These are phyloP conservation scores for Termitomyces eurrhizus DNA, from an alignment of 768 basidiomycete genomes.

Conservation along the genomic window DNA sequence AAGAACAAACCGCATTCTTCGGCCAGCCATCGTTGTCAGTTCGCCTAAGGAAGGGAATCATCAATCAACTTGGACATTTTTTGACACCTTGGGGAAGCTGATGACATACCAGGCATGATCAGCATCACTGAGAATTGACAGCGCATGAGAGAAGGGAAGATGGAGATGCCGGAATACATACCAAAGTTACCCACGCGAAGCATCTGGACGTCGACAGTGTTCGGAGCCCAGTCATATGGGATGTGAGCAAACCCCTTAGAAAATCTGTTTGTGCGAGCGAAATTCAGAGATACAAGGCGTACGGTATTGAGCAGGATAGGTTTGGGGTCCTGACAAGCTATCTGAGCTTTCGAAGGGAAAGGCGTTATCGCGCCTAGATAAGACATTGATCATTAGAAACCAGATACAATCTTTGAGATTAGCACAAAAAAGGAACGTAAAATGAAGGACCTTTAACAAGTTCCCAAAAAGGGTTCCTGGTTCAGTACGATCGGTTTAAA, in stretches of 20 bases:
- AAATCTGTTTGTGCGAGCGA: slow-evolving; percentile 11
- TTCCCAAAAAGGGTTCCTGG: slow-evolving; percentile 78
- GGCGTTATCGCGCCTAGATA: slow-evolving; percentile 58
- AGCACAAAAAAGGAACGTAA: neutral
- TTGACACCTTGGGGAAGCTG: slow-evolving; percentile 2
- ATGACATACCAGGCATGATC: slow-evolving; percentile 55
- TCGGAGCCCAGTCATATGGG: slow-evolving; percentile 75
- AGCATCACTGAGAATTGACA: slow-evolving; percentile 48
- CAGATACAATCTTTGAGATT: neutral
- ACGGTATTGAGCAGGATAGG: slow-evolving; percentile 76
- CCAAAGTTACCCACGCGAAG: slow-evolving; percentile 70
- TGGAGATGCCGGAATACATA: slow-evolving; percentile 21
- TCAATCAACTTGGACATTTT: slow-evolving; percentile 5
- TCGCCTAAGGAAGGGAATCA: slow-evolving; percentile 42
- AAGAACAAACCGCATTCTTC: slow-evolving; percentile 57
- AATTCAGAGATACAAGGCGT: slow-evolving; percentile 19
- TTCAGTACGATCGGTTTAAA: slow-evolving; percentile 1
- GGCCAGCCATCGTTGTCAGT: slow-evolving; percentile 78
- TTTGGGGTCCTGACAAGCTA: slow-evolving; percentile 72
- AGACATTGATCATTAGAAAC: slow-evolving; percentile 1
- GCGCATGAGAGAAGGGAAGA: slow-evolving; percentile 6
- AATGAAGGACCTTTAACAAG: slow-evolving; percentile 55
- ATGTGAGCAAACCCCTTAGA: slow-evolving; percentile 57
- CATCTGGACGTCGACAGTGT: slow-evolving; percentile 73
- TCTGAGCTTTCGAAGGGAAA: slow-evolving; percentile 53